Conservation (phyloP, 1,139 yeast species). For the Lodderomyces orthopsilosis region DNA sequence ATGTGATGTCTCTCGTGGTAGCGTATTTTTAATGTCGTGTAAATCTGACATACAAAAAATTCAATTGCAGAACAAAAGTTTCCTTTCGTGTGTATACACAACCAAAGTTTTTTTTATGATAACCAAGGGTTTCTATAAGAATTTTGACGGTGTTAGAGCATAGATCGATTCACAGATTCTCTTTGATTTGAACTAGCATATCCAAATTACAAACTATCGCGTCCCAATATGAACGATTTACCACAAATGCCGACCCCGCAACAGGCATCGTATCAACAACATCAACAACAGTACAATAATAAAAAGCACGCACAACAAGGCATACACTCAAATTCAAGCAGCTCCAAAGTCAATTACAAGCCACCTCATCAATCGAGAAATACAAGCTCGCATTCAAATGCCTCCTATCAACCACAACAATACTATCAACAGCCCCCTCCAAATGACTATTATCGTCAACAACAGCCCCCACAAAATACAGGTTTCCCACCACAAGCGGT, state of each 20-base stretch:
- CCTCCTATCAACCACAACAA: neutral
- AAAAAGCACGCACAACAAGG: conserved; percentile 5
- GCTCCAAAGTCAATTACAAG: conserved; percentile 2
- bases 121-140: neutral
- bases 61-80: neutral
- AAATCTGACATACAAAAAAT: neutral
- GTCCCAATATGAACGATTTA: conserved; percentile 31
- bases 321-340: neutral
- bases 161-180: neutral
- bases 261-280: conserved; percentile 28
- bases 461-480: conserved; percentile 3
- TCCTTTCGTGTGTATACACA: neutral
- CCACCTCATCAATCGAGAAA: conserved; percentile 4
- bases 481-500: conserved; percentile 8
- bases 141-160: neutral
- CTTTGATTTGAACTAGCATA: neutral
- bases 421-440: conserved; percentile 7
- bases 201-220: neutral
- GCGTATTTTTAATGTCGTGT: neutral
- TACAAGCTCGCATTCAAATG: conserved; percentile 1
- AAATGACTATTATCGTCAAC: conserved; percentile 4
- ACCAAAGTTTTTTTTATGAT: neutral
- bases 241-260: conserved; percentile 51
- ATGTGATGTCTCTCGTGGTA: too few species aligned
- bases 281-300: conserved; percentile 15